Evolutionary conservation across 2,329 filamentous ascomycete species (phyloP).

Genomic region (Coniochaeta sp.): DNA sequence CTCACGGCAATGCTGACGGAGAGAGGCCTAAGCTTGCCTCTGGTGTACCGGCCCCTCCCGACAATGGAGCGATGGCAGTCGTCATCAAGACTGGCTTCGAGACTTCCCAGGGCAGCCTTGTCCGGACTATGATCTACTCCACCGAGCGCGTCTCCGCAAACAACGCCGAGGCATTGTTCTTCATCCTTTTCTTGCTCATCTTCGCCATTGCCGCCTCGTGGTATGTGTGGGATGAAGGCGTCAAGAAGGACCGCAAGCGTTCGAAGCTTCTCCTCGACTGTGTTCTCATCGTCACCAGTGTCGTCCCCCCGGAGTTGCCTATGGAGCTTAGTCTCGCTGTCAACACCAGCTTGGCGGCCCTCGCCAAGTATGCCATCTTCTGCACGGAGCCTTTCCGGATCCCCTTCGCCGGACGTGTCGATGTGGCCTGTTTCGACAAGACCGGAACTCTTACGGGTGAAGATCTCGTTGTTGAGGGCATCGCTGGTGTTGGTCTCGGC

Average conservation of each 20-base stretch:
- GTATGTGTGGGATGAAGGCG: slow-evolving; percentile 98
- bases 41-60: slow-evolving; percentile 76
- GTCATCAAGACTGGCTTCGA: slow-evolving; percentile 98
- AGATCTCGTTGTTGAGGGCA: slow-evolving; percentile 92
- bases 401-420: slow-evolving; percentile 89
- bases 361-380: slow-evolving; percentile 95
- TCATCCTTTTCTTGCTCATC: slow-evolving; percentile 92
- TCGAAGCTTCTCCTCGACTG: slow-evolving; percentile 97
- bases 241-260: slow-evolving; percentile 87
- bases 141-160: slow-evolving; percentile 98
- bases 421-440: slow-evolving; percentile 97
- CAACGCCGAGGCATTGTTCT: slow-evolving; percentile 90
- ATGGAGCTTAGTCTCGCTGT: slow-evolving; percentile 98
- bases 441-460: slow-evolving; percentile 95
- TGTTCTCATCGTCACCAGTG: slow-evolving; percentile 94
- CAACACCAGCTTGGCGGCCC: slow-evolving; percentile 90
- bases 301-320: slow-evolving; percentile 94
- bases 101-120: slow-evolving; percentile 93
- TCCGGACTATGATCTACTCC: slow-evolving; percentile 99
- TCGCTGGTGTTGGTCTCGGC: slow-evolving; percentile 78
- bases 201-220: slow-evolving; percentile 96
- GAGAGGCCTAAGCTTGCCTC: slow-evolving; percentile 64
- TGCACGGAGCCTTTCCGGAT: slow-evolving; percentile 99
- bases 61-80: slow-evolving; percentile 88
- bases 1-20: slow-evolving; percentile 73